Evolutionary conservation across 768 basidiomycete species (phyloP), one percentile per base, ranked within the genome.

Genomic region (Boletus reticulatus): DNA sequence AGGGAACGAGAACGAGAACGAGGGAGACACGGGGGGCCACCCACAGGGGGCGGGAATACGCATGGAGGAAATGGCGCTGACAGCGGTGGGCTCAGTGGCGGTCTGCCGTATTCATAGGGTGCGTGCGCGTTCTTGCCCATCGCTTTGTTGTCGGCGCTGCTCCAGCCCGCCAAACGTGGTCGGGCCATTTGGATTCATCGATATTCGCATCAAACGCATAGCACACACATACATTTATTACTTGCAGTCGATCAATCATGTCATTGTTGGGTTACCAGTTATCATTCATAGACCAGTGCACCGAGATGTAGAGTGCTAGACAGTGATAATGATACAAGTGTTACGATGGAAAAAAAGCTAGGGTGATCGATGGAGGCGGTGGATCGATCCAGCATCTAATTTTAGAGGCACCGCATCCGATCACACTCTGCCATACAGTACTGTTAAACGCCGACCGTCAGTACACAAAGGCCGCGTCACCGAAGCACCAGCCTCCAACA

Each of bases 51-150:
- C 6, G 58, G 52, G 14, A 41, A 51, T 16, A 51, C 29, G 7
- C 41, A 39, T 2, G 63, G 55, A 36, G 54, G 45, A 20, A 53
- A 42, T 14, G 61, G 46, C 8, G 46, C 49, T 10, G 48, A 50
- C 2, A 45, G 48, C 22, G 60, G 57, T 17, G 56, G 64, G 20
- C 53, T 61, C 38, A 59, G 54, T 22, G 67, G 61, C 8, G 68
- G 60, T 14, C 54, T 70, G n/a, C 69, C 71, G 7, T 72, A 72
- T 29, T 71, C 71, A 48, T 72, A 63, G 44, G 37, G 43, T 55
- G 22, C 48, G 55, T 50, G 44, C 44, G 43, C 32, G 13, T 22
- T 31, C 36, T 41, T 24, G 0, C 17, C 12, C 32, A 19, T 48
- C 45, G 11, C 19, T 39, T 19, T 42, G 36, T 38, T 48, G n/a